These are phyloP conservation scores for Fusarium temperatum DNA, from an alignment of 2,329 filamentous ascomycete species.

Conservation along the genomic window DNA sequence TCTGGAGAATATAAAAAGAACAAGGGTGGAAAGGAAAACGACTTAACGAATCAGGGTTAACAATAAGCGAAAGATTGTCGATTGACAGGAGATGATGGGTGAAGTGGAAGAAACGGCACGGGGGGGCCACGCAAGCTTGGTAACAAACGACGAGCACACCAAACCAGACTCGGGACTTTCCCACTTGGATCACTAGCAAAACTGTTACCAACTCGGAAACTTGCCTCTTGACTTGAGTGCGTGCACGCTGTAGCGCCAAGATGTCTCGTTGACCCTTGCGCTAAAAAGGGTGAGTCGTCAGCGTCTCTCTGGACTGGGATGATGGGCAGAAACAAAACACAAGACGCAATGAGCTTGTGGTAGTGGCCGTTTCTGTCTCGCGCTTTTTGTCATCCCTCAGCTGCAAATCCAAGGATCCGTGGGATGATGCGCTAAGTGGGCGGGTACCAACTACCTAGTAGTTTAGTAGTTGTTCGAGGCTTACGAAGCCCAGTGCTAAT, in stretches of 20 bases:
- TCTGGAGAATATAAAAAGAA: constrained; percentile 29
- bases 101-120: constrained; percentile 33
- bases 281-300: constrained; percentile 27
- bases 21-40: constrained; percentile 12
- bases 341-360: not conserved
- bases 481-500: constrained; percentile 19
- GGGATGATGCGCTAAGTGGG: not conserved
- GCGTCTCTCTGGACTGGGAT: constrained; percentile 2
- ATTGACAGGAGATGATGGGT: constrained; percentile 30
- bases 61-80: constrained; percentile 11
- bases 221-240: not conserved
- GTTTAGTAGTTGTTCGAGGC: not conserved
- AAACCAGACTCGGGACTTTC: constrained; percentile 29
- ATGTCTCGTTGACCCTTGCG: constrained; percentile 28
- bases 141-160: constrained; percentile 10
- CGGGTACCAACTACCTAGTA: not conserved
- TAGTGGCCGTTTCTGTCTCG: constrained; percentile 11
- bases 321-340: constrained; percentile 2
- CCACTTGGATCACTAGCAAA: constrained; percentile 9
- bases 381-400: constrained; percentile 12
- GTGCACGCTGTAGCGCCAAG: constrained; percentile 29
- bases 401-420: not conserved
- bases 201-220: constrained; percentile 20
- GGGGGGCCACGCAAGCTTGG: constrained; percentile 37
- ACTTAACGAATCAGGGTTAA: constrained; percentile 25